A percentile compares a stretch with the other conserved stretches of the same genome.
Evolutionary conservation across 495 filamentous ascomycete species (phyloP).

Genomic region (Lophiostoma macrostomum): DNA sequence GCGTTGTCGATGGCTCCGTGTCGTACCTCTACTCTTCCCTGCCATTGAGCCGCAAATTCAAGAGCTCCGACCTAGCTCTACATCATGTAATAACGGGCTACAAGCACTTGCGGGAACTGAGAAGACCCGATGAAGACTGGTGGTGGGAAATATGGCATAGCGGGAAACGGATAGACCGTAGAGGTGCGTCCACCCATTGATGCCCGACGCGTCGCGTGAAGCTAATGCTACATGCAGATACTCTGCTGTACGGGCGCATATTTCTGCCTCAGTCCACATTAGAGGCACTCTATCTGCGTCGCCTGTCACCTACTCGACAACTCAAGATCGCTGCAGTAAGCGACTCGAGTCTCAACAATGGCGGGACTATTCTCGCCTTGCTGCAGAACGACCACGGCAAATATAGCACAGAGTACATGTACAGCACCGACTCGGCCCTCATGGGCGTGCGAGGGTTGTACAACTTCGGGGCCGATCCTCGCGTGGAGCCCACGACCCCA

Average conservation of each 20-base stretch:
- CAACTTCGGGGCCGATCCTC: slow-evolving; percentile 86
- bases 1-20: slow-evolving; percentile 84
- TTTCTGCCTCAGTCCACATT: slow-evolving; percentile 81
- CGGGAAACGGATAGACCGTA: slow-evolving; percentile 45
- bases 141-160: slow-evolving; percentile 53
- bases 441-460: slow-evolving; percentile 86
- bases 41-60: slow-evolving; percentile 55
- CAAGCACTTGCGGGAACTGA: slow-evolving; percentile 58
- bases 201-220: neutral
- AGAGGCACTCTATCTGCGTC: slow-evolving; percentile 81
- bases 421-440: slow-evolving; percentile 86
- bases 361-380: slow-evolving; percentile 72
- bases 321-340: slow-evolving; percentile 80
- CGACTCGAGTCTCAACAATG: slow-evolving; percentile 67
- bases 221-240: slow-evolving; percentile 44
- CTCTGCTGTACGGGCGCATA: slow-evolving; percentile 82
- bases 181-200: slow-evolving; percentile 32
- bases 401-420: slow-evolving; percentile 85
- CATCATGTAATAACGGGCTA: slow-evolving; percentile 67
- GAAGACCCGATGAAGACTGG: slow-evolving; percentile 47
- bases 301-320: slow-evolving; percentile 74
- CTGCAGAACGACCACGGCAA: slow-evolving; percentile 85
- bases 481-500: slow-evolving; percentile 35
- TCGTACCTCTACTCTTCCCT: slow-evolving; percentile 88
- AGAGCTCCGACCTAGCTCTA: slow-evolving; percentile 60